Conservation (phyloP, 2,329 filamentous ascomycete species). For the Sporothrix globosa region DNA sequence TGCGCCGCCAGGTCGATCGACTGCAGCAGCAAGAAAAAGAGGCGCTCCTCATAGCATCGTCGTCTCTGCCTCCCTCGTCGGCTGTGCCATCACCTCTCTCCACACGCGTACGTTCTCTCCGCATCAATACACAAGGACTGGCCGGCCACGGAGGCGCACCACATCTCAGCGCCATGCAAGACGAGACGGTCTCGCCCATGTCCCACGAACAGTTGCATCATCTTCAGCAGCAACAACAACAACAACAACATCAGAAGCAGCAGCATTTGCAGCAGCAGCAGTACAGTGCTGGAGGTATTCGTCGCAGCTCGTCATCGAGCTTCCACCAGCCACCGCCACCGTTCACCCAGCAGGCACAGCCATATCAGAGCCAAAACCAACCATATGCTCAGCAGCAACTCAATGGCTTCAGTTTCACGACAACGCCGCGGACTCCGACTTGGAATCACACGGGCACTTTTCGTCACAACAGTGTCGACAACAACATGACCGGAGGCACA, state of each 20-base stretch:
- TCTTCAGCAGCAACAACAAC: conserved; percentile 2
- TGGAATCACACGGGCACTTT: conserved; percentile 5
- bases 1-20: conserved; percentile 32
- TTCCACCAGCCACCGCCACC: conserved; percentile 9
- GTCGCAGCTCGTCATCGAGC: conserved; percentile 24
- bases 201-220: conserved; percentile 19
- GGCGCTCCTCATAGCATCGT: neutral
- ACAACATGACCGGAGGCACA: neutral
- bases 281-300: neutral
- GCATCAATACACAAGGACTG: conserved; percentile 9
- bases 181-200: conserved; percentile 26
- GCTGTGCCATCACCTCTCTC: neutral
- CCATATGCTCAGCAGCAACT: neutral
- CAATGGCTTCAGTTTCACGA: conserved; percentile 20
- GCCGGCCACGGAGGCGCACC: neutral
- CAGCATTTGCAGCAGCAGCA: conserved; percentile 5
- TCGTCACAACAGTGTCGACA: conserved; percentile 4
- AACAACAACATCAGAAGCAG: neutral
- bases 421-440: neutral
- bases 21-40: conserved; percentile 28
- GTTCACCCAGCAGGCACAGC: conserved; percentile 2
- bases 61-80: conserved; percentile 3
- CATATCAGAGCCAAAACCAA: neutral
- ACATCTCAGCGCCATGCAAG: neutral
- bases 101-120: conserved; percentile 5